Evolutionary conservation across 352 stramenopile species (phyloP).

Genomic region (Aphanomyces cochlioides): DNA sequence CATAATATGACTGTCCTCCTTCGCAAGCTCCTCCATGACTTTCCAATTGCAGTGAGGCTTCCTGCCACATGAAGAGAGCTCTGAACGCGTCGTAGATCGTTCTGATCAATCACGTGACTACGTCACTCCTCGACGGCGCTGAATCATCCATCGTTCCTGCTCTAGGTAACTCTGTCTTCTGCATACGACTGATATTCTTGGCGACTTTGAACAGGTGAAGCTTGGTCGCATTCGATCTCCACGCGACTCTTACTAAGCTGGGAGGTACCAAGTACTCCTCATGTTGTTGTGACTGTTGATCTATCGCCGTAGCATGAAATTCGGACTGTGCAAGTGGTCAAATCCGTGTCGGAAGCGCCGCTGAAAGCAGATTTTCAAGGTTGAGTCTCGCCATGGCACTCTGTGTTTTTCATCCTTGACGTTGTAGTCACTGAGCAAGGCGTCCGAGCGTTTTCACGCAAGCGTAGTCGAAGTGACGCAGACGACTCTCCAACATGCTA

Average conservation of each 20-base stretch:
- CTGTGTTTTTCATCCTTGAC: background rate
- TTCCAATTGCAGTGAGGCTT: constrained; percentile 46
- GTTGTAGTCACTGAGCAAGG: constrained; percentile 26
- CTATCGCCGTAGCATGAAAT: constrained; percentile 22
- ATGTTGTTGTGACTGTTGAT: background rate
- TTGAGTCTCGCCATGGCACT: background rate
- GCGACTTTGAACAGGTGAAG: constrained; percentile 45
- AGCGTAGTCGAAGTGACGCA: constrained; percentile 13
- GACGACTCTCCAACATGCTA: background rate
- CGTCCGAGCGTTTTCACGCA: background rate
- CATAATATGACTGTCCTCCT: constrained; percentile 70
- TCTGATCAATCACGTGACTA: constrained; percentile 72
- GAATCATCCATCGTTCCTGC: constrained; percentile 39
- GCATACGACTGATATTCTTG: background rate
- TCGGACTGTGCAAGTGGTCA: constrained; percentile 18
- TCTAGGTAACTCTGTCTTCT: constrained; percentile 32
- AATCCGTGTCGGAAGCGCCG: constrained; percentile 14
- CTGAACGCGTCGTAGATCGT: constrained; percentile 42
- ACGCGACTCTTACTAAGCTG: constrained; percentile 62
- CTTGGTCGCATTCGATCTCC: constrained; percentile 60
- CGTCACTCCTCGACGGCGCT: constrained; percentile 27
- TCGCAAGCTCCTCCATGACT: constrained; percentile 51
- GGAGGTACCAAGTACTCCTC: constrained; percentile 43
- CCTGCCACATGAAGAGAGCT: background rate
- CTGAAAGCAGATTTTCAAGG: constrained; percentile 6